A percentile compares a stretch with the other conserved stretches of the same genome.
Evolutionary conservation across 495 filamentous ascomycete species (phyloP).

Genomic region (Parathielavia appendiculata): DNA sequence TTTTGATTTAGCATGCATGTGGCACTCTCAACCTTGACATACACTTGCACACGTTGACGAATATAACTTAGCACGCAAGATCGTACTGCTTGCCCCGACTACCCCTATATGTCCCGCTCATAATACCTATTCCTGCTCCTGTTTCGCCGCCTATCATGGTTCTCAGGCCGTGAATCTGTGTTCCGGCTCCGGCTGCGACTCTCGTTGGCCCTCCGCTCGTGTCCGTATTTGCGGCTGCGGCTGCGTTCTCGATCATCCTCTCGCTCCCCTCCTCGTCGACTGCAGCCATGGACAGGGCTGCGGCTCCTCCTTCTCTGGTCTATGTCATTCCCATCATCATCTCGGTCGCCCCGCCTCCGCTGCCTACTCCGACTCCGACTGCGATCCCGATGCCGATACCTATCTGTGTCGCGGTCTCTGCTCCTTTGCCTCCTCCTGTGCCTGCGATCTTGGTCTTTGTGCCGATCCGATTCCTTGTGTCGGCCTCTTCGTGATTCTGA

Average conservation of each 20-base stretch:
- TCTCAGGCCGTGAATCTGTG: slow-evolving; percentile 8
- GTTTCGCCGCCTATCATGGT: slow-evolving; percentile 20
- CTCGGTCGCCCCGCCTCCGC: slow-evolving; percentile 20
- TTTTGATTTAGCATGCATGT: too few relatives aligned
- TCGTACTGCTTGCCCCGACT: neutral
- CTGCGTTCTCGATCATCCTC: slow-evolving; percentile 12
- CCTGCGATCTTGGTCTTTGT: slow-evolving; percentile 29
- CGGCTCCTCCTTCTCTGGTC: slow-evolving; percentile 26
- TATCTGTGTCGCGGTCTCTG: slow-evolving; percentile 19
- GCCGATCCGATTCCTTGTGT: slow-evolving; percentile 33
- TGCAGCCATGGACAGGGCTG: slow-evolving; percentile 24
- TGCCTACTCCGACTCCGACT: slow-evolving; percentile 41
- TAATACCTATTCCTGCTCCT: slow-evolving; percentile 17
- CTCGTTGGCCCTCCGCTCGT: slow-evolving; percentile 1
- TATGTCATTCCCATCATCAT: slow-evolving; percentile 11
- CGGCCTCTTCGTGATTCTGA: slow-evolving; percentile 28
- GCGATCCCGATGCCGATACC: slow-evolving; percentile 33
- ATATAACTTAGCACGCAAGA: neutral
- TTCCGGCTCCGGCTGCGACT: slow-evolving; percentile 29
- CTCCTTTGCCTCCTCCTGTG: slow-evolving; percentile 18
- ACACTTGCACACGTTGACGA: neutral
- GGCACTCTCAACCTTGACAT: neutral
- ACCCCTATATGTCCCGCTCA: neutral
- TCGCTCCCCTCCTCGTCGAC: slow-evolving; percentile 13
- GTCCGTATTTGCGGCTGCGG: slow-evolving; percentile 18